These are phyloP conservation scores for Xylariaceae sp. DNA, from an alignment of 2,329 filamentous ascomycete genomes.

Conservation along the genomic window DNA sequence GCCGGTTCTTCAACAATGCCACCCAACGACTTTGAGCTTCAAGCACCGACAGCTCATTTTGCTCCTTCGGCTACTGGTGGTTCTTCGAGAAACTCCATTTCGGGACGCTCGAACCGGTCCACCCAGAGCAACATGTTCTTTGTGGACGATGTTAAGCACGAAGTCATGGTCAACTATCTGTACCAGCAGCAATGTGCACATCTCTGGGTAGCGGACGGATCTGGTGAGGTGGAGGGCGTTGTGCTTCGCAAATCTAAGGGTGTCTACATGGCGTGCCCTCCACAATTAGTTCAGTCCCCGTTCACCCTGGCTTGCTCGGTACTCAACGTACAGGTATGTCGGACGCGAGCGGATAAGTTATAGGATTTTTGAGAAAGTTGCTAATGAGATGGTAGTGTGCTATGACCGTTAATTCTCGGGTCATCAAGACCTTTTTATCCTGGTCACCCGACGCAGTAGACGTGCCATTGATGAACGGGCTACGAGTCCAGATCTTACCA, in stretches of 20 bases:
- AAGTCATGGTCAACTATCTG: conserved; percentile 79
- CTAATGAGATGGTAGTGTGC: conserved; percentile 51
- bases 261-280: conserved; percentile 67
- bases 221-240: conserved; percentile 67
- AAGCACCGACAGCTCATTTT: conserved; percentile 43
- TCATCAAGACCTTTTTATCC: conserved; percentile 73
- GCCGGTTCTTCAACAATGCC: conserved; percentile 15
- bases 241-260: conserved; percentile 64
- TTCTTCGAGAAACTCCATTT: conserved; percentile 50
- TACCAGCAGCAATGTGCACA: conserved; percentile 75
- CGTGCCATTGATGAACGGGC: conserved; percentile 70
- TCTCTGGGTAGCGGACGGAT: conserved; percentile 69
- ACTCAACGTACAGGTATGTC: conserved; percentile 66
- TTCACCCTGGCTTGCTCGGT: conserved; percentile 62
- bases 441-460: conserved; percentile 70
- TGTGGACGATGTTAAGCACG: conserved; percentile 69
- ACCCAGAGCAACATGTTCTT: conserved; percentile 50
- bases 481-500: conserved; percentile 72
- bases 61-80: no score
- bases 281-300: conserved; percentile 55
- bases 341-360: background rate
- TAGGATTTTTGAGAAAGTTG: background rate
- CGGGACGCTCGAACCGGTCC: conserved; percentile 42
- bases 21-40: conserved; percentile 43
- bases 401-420: conserved; percentile 76